Evolutionary conservation across 2,329 filamentous ascomycete species (phyloP), one percentile per base, ranked within the genome.

Genomic region (Diplocarpon mali): DNA sequence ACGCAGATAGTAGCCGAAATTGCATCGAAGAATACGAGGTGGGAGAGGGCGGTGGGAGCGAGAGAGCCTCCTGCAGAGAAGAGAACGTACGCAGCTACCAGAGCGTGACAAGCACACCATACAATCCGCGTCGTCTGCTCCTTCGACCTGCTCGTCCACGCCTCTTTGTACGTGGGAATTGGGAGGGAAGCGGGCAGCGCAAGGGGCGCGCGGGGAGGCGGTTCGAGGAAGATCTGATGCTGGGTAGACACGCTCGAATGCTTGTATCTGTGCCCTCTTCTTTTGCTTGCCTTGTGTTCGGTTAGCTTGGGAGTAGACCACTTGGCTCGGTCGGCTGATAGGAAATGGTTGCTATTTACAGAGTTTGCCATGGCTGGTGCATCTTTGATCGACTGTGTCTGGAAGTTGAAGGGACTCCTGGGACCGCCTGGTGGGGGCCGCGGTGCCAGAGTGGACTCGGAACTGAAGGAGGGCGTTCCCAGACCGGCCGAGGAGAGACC

Each of bases 191-290:
- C 87, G 1, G 92, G 92, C 0, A 98, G 76, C 31, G 90, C 84
- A 17, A 95, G 76, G 3, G 92, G 90, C 1, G 89, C 83, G 42
- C 89, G 77, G 4, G 78, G 83, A 0, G 88, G 81, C 6, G 92
- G 92, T 62, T 95, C 88, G 56, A 93, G 85, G 65, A 96, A 95
- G 64, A 96, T 93, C 64, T 95, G 89, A 62, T 96, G 89, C 57
- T 81, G 78, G 7, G 78, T 69, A 15, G 86, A 94, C 46, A 98
- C 83, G 62, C 86, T 94, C 63, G 85, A 93, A 68, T 96, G 90
- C 62, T 95, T 95, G 73, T 98, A 98, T 63, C 92, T 88, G 69
- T 98, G 92, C 51, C 92, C 92, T 49, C 90, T 83, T 53, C 92
- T 80, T 65, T 95, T 86, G 52, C 89, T 78, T 56, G 87, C 90